Conservation (phyloP, 352 stramenopile genomes). For the Phytophthora pini region DNA sequence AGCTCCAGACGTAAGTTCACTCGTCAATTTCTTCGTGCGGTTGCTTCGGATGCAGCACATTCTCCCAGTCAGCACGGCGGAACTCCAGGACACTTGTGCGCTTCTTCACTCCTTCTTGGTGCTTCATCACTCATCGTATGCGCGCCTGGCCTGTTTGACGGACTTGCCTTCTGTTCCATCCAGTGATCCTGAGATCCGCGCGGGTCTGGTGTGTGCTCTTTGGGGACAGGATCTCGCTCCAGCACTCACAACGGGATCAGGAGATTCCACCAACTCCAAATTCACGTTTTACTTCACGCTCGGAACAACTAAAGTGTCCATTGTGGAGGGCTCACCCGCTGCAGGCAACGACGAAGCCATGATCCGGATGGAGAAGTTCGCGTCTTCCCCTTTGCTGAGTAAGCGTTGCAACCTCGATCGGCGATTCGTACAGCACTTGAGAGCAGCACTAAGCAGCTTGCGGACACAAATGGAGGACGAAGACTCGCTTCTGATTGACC, state of each 20-base stretch:
- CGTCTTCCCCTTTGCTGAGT: slow-evolving; percentile 57
- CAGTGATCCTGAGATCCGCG: slow-evolving; percentile 64
- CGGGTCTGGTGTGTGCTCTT: slow-evolving; percentile 60
- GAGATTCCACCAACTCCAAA: slow-evolving; percentile 2
- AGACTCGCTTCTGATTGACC: slow-evolving; percentile 61
- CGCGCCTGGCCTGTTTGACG: slow-evolving; percentile 56
- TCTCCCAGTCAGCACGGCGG: slow-evolving; percentile 38
- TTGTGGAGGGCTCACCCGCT: slow-evolving; percentile 20
- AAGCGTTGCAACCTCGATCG: slow-evolving; percentile 47
- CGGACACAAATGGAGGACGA: slow-evolving; percentile 73
- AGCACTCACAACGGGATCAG: slow-evolving; percentile 28
- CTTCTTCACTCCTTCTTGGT: slow-evolving; percentile 67
- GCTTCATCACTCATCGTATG: slow-evolving; percentile 66
- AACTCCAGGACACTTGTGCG: slow-evolving; percentile 43
- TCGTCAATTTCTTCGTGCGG: slow-evolving; percentile 73
- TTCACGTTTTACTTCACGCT: slow-evolving; percentile 71
- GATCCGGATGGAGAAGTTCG: slow-evolving; percentile 54
- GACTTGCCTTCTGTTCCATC: slow-evolving; percentile 49
- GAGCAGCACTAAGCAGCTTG: slow-evolving; percentile 47
- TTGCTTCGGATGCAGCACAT: slow-evolving; percentile 54
- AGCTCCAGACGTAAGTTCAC: slow-evolving; percentile 18
- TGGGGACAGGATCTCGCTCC: slow-evolving; percentile 69
- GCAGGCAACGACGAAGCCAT: slow-evolving; percentile 29
- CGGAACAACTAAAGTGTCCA: slow-evolving; percentile 52
- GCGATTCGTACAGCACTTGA: slow-evolving; percentile 35